Evolutionary conservation across 768 basidiomycete species (phyloP).

Genomic region (Leccinum sublutescens): DNA sequence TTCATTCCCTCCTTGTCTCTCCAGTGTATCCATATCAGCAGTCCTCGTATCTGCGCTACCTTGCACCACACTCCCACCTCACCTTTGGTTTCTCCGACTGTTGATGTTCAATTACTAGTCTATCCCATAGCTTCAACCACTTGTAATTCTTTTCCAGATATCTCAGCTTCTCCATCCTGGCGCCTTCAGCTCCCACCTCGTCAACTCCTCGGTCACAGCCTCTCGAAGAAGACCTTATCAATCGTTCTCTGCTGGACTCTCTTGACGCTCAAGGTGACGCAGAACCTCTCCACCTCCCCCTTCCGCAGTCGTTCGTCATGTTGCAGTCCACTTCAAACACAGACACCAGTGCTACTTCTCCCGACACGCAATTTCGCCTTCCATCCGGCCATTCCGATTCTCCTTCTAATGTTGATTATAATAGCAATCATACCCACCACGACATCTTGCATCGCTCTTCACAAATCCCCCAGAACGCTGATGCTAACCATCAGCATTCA

Average conservation of each 20-base stretch:
- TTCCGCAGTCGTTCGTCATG: slow-evolving; percentile 41
- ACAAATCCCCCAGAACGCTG: slow-evolving; percentile 25
- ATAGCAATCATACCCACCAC: slow-evolving; percentile 36
- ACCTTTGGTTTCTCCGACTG: slow-evolving; percentile 36
- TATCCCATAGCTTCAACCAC: slow-evolving; percentile 27
- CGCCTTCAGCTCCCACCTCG: slow-evolving; percentile 41
- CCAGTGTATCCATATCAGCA: slow-evolving; percentile 47
- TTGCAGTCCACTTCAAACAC: slow-evolving; percentile 50
- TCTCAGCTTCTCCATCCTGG: slow-evolving; percentile 45
- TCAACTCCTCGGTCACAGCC: slow-evolving; percentile 36
- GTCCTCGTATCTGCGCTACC: slow-evolving; percentile 35
- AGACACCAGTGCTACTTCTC: slow-evolving; percentile 49
- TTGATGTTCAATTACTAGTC: slow-evolving; percentile 41
- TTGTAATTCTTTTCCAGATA: slow-evolving; percentile 29
- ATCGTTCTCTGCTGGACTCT: slow-evolving; percentile 79
- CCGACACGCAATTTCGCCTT: slow-evolving; percentile 54
- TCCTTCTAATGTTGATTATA: slow-evolving; percentile 39
- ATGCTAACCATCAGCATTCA: slow-evolving; percentile 35
- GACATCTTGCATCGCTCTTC: slow-evolving; percentile 29
- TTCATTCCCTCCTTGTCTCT: slow-evolving; percentile 27
- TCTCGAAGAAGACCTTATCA: slow-evolving; percentile 73
- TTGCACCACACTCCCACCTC: slow-evolving; percentile 30
- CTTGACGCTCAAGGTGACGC: slow-evolving; percentile 83
- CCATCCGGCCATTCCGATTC: slow-evolving; percentile 52
- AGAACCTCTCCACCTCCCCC: slow-evolving; percentile 48